phyloP scores from a whole-genome alignment of 192 early-diverging fungal genomes.

The Obelidium mucronatum region DNA sequence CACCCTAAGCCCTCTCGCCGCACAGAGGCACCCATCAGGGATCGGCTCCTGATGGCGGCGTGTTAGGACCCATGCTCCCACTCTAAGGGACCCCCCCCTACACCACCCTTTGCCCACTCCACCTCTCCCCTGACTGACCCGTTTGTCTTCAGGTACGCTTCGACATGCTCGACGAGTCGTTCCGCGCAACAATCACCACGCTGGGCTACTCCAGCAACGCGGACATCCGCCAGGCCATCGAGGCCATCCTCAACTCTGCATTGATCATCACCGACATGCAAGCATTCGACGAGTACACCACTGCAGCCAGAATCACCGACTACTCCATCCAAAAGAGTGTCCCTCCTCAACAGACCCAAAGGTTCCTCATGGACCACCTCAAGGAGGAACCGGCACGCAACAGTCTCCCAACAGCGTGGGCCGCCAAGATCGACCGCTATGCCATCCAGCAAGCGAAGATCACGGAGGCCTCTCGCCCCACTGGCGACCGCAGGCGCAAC shows the following conservation, averaged over 20 bases:
- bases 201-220: background rate
- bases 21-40: background rate
- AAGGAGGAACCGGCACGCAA: background rate
- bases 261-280: background rate
- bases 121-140: too few relatives aligned
- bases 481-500: background rate
- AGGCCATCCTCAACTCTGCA: background rate
- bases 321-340: background rate
- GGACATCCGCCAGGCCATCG: background rate
- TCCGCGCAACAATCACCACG: background rate
- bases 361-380: background rate
- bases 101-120: too few relatives aligned
- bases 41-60: background rate
- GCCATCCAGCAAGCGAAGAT: background rate
- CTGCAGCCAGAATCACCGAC: background rate
- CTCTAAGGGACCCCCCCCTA: background rate
- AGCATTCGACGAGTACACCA: background rate
- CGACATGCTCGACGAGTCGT: background rate
- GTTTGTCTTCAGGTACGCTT: background rate
- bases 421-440: background rate
- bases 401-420: background rate
- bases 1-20: too few relatives aligned
- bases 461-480: background rate
- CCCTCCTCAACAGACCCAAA: background rate
- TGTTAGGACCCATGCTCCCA: background rate